Evolutionary conservation across 345 rosid genomes (phyloP), one percentile per base, ranked within the genome.

Genomic region (Sisymbrium irio): DNA sequence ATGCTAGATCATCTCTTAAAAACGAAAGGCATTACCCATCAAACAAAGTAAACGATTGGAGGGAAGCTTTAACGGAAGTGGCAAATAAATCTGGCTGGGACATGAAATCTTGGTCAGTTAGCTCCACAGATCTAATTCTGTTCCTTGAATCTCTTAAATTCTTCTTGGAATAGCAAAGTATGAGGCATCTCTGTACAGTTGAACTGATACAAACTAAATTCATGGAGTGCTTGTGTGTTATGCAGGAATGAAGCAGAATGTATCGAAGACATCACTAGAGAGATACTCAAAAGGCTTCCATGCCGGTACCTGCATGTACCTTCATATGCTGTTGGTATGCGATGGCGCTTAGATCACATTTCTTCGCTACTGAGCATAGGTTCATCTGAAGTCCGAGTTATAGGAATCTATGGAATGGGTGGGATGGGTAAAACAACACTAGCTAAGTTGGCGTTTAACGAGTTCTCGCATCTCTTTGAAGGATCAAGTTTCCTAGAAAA

Each of bases 401-500:
- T 46, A 9, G 56, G 56, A 17, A 64, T 64, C 2, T 64, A 1
- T 7, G 69, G 69, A 28, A 46, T 46, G 69, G 56, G 69, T 46
- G 69, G 71, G 14, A 20, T 36, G 5, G 35, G 71, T 50, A 50
- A 66, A 35, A 50, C 60, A 13, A 66, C 25, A 9, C 25, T 83
- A 13, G 84, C 87, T 9, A 60, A 62, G 33, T 79, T 59, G n/a
- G 44, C 77, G 1, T 81, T 35, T 56, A 58, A 80, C 15, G 13
- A 64, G 32, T 64, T 81, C 4, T 72, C 79, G 5, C 12, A n/a
- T 54, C 18, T 37, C 27, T 86, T 84, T 62, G 78, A 83, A 3
- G 67, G 74, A n/a, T 54, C 64, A 33, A 62, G 73, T 78, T 84
- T 84, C 73, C 60, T 80, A 8, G 50, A 42, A 28, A 72, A 78